Evolutionary conservation across 805 yeast species (phyloP), one percentile per base, ranked within the genome.

Genomic region (Ogataea saltuana): DNA sequence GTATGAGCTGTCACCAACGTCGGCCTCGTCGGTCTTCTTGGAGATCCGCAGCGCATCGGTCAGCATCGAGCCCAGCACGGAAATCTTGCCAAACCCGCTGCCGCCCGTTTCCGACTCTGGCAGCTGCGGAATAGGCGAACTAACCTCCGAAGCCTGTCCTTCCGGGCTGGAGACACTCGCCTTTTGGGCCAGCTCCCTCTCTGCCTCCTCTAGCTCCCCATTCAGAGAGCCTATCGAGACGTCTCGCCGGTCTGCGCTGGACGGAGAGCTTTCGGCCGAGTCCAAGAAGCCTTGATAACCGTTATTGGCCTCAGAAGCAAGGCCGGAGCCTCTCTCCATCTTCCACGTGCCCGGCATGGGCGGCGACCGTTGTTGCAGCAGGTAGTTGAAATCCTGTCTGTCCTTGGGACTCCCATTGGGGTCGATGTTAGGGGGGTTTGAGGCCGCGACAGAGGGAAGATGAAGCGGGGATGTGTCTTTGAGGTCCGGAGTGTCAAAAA

Each of bases 311-410:
- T n/a, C n/a, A n/a, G n/a, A n/a, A n/a, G n/a, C n/a, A n/a, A n/a
- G n/a, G n/a, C n/a, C n/a, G n/a, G n/a, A n/a, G n/a, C n/a, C n/a
- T n/a, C n/a, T n/a, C 21, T 46, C 51, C 10, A 42, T 35, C 8
- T 53, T 49, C 67, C 64, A 61, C 5, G 61, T 53, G 6, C 62
- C 61, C 11, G 65, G 60, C 55, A 55, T 55, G 19, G 53, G 53
- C 25, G 62, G 50, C 19, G 61, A 59, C 18, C 56, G 28, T 34
- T 55, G 57, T 5, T 55, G 53, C 3, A 54, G 33, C 2, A 59
- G 44, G 30, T 61, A 57, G 3, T 54, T 51, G 44, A 54, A 63
- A 32, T 61, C 65, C 20, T 41, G 43, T 31, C 39, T 39, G 22
- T 50, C 55, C 23, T 50, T 53, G 4, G 56, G 46, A 2, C 51